These are phyloP conservation scores for Macrolepiota dolichaula DNA, from an alignment of 768 basidiomycete genomes.

Conservation along the genomic window DNA sequence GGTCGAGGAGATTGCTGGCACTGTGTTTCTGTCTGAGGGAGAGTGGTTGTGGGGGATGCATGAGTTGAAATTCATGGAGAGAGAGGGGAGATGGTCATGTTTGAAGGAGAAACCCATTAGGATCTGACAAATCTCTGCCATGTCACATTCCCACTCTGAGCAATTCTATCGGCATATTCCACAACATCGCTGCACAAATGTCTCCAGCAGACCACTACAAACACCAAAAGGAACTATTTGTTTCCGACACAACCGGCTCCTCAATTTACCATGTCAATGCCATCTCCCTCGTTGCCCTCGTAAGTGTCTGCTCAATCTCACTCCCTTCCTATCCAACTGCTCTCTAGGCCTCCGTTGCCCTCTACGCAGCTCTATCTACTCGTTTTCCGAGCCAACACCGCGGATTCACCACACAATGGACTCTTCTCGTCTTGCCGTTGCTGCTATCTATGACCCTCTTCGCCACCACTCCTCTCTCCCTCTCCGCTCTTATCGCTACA, in stretches of 20 bases:
- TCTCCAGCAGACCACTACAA: slow-evolving; percentile 53
- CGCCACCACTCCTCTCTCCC: slow-evolving; percentile 50
- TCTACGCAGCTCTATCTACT: slow-evolving; percentile 60
- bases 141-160: slow-evolving; percentile 26
- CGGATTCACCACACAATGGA: slow-evolving; percentile 51
- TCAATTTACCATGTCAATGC: slow-evolving; percentile 65
- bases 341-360: slow-evolving; percentile 62
- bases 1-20: neutral
- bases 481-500: slow-evolving; percentile 47
- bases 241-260: slow-evolving; percentile 71
- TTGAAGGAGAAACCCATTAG: neutral
- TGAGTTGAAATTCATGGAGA: neutral
- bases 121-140: slow-evolving; percentile 13
- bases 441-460: slow-evolving; percentile 78
- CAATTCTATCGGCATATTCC: neutral
- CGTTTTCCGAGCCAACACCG: slow-evolving; percentile 38
- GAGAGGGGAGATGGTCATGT: neutral
- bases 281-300: slow-evolving; percentile 45
- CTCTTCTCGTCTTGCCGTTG: slow-evolving; percentile 71
- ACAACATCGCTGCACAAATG: neutral
- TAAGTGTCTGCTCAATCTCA: slow-evolving; percentile 14
- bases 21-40: neutral
- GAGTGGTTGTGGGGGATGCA: neutral
- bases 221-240: slow-evolving; percentile 76
- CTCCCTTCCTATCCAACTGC: neutral